Conservation (phyloP, 2,329 filamentous ascomycete genomes). For the Aspergillus arachidicola region DNA sequence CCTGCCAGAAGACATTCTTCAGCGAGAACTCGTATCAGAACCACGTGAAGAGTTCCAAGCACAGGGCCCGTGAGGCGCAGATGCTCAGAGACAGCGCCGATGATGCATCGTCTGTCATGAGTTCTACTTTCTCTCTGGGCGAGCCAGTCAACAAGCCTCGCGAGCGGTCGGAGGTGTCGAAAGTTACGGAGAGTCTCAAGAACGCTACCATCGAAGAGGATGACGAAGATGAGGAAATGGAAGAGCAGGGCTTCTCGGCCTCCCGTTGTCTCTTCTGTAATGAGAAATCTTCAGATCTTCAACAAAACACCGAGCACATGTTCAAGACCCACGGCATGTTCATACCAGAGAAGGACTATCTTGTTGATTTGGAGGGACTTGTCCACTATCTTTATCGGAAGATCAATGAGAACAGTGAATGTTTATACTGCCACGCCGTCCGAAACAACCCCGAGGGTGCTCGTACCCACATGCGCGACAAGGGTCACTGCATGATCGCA, state of each 20-base stretch:
- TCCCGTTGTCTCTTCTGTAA: constrained; percentile 87
- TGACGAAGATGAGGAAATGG: constrained; percentile 52
- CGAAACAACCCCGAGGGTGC: constrained; percentile 77
- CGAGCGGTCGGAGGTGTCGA: constrained; percentile 71
- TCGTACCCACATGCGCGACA: constrained; percentile 97
- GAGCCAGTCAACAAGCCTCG: constrained; percentile 66
- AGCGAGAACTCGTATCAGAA: constrained; percentile 96
- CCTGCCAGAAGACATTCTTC: constrained; percentile 90
- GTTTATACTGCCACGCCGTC: constrained; percentile 82
- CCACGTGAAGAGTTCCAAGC: constrained; percentile 87
- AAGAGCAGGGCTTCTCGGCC: constrained; percentile 51
- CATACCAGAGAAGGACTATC: constrained; percentile 83
- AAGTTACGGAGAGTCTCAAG: constrained; percentile 77
- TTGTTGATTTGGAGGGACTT: constrained; percentile 80
- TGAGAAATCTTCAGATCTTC: constrained; percentile 72
- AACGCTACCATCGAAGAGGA: constrained; percentile 60
- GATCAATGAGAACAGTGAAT: constrained; percentile 78
- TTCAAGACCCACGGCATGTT: constrained; percentile 92
- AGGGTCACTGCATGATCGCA: constrained; percentile 94
- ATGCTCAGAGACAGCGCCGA: constrained; percentile 56
- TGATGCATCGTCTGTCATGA: constrained; percentile 79
- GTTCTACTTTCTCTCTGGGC: constrained; percentile 87
- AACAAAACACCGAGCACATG: constrained; percentile 87
- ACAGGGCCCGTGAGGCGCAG: constrained; percentile 68
- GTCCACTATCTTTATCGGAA: constrained; percentile 77